These are phyloP conservation scores for Microdochium nivale DNA, from an alignment of 2,329 filamentous ascomycete genomes.

Conservation along the genomic window DNA sequence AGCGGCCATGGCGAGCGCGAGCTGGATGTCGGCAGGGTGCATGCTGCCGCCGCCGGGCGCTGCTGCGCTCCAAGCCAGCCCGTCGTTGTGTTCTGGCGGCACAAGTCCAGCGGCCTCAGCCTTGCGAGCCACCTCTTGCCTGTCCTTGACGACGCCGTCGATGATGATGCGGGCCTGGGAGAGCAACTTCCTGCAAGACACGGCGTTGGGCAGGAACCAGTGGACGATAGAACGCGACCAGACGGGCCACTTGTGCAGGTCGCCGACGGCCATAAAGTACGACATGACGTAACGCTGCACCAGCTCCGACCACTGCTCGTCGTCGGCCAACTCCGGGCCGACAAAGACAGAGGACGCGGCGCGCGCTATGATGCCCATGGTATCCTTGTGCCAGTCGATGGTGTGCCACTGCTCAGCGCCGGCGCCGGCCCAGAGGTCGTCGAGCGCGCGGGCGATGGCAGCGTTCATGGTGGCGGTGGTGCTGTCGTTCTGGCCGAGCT, in stretches of 20 bases:
- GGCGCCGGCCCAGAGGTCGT: not conserved
- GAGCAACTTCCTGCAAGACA: not conserved
- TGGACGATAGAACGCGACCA: not conserved
- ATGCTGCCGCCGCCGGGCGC: not conserved
- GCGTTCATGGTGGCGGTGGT: not conserved
- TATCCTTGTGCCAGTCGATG: not conserved
- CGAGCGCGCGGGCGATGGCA: not conserved
- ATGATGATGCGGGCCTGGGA: not conserved
- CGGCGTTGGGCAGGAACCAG: not conserved
- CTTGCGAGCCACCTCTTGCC: not conserved
- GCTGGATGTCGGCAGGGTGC: slow-evolving; percentile 5
- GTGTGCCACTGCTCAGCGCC: not conserved
- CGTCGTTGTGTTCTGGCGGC: slow-evolving; percentile 7
- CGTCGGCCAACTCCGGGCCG: not conserved
- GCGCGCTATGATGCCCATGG: not conserved
- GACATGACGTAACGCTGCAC: not conserved
- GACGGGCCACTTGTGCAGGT: not conserved
- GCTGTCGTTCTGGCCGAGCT: not conserved
- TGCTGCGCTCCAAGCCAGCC: slow-evolving; percentile 10
- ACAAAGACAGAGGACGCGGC: not conserved
- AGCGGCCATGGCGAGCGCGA: slow-evolving; percentile 12
- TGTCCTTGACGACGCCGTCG: not conserved
- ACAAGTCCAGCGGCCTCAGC: not conserved
- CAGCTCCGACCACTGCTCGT: not conserved
- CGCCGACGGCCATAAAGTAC: not conserved